Evolutionary conservation across 2,329 filamentous ascomycete genomes (phyloP).

Genomic region (Xylariaceae sp.): DNA sequence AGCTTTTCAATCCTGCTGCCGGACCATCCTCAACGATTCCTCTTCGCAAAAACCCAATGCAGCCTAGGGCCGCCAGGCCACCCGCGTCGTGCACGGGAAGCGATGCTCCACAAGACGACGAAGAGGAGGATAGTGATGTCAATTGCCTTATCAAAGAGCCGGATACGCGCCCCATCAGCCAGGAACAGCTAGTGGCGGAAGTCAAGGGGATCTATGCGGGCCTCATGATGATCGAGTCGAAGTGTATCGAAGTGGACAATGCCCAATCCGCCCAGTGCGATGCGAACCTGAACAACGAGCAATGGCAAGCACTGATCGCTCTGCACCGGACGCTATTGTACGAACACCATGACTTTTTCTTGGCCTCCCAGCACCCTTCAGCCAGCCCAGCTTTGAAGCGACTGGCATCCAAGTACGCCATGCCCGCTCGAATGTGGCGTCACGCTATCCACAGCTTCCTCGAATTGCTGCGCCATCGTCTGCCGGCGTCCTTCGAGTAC

Average conservation of each 20-base stretch:
- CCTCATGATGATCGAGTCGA: conserved; percentile 77
- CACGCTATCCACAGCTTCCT: conserved; percentile 85
- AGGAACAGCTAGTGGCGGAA: conserved; percentile 73
- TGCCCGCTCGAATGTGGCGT: conserved; percentile 92
- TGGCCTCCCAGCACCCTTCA: conserved; percentile 80
- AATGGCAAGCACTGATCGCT: conserved; percentile 80
- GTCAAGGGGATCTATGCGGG: conserved; percentile 81
- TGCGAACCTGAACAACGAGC: conserved; percentile 52
- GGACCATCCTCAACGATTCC: conserved; percentile 7
- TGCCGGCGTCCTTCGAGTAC: conserved; percentile 74
- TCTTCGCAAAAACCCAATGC: conserved; percentile 1
- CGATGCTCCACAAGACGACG: conserved; percentile 12
- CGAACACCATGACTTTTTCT: conserved; percentile 80
- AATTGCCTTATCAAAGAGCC: conserved; percentile 26
- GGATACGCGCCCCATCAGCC: conserved; percentile 55
- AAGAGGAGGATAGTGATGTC: conserved; percentile 14
- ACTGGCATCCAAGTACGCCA: conserved; percentile 74
- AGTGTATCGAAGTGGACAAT: conserved; percentile 78
- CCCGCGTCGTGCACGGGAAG: conserved; percentile 4
- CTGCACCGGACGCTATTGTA: conserved; percentile 75
- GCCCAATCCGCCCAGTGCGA: conserved; percentile 45
- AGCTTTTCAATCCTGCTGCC: conserved; percentile 25
- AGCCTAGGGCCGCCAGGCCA: conserved; percentile 7
- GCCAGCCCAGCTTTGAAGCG: conserved; percentile 61
- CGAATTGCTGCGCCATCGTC: conserved; percentile 65